Evolutionary conservation across 2,329 filamentous ascomycete genomes (phyloP).

Genomic region (Penicillium carneum): DNA sequence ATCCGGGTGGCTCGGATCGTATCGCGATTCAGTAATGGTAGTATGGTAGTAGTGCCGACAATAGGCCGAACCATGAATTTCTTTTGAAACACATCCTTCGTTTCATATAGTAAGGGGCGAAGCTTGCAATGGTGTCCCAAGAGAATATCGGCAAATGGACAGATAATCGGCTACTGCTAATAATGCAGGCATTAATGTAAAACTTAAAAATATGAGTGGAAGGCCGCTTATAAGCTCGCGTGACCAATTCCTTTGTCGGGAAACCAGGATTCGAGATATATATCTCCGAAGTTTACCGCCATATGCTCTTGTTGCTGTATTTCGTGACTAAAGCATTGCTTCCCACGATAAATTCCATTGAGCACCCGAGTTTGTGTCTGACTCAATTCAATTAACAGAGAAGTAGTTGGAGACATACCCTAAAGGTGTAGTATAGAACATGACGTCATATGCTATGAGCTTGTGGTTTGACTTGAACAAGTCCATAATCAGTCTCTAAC

Average conservation of each 20-base stretch:
- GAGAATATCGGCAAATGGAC: neutral
- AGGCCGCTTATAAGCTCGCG: no score
- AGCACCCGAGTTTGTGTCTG: neutral
- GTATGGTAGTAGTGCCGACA: neutral
- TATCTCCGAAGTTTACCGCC: neutral
- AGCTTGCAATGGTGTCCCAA: neutral
- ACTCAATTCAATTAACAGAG: neutral
- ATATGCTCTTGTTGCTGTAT: neutral
- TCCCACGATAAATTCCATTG: rapidly evolving
- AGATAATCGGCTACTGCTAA: neutral
- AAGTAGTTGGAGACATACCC: neutral
- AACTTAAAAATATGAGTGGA: neutral
- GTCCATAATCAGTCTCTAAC: neutral
- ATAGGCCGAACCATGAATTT: neutral
- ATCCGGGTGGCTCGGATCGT: no score
- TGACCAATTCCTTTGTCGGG: neutral
- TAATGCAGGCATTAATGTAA: no score
- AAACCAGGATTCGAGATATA: neutral
- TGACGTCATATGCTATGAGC: neutral
- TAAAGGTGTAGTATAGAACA: neutral
- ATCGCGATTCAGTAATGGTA: no score
- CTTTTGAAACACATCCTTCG: neutral
- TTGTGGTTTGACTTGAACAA: neutral
- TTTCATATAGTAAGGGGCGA: neutral
- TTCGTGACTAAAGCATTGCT: neutral